Percentiles rank a stretch among this genome's conserved stretches.
These are phyloP conservation scores for Rhodofomes roseus DNA, from an alignment of 1,284 basidiomycete species.

Conservation along the genomic window DNA sequence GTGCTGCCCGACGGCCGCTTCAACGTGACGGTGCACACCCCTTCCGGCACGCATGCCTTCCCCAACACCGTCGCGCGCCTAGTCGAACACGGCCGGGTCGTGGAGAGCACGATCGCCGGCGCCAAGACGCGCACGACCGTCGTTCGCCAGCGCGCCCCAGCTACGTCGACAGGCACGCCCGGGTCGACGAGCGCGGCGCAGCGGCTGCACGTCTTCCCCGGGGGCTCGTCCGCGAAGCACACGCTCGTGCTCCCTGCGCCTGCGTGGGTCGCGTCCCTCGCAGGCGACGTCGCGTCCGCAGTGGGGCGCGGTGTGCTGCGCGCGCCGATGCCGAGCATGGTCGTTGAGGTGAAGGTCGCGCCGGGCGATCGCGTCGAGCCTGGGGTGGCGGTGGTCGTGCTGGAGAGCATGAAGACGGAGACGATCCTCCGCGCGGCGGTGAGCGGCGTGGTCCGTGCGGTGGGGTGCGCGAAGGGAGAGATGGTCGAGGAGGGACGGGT, in stretches of 20 bases:
- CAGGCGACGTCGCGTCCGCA: constrained; percentile 44
- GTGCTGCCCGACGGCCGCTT: constrained; percentile 42
- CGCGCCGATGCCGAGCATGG: constrained; percentile 88
- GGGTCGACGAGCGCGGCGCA: constrained; percentile 53
- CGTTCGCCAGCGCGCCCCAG: constrained; percentile 61
- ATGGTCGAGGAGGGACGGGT: constrained; percentile 85
- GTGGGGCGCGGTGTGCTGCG: constrained; percentile 54
- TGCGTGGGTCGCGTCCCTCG: constrained; percentile 61
- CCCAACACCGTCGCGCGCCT: constrained; percentile 48
- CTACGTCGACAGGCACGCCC: constrained; percentile 44
- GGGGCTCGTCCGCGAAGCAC: constrained; percentile 45
- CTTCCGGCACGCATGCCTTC: constrained; percentile 38
- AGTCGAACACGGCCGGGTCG: constrained; percentile 35
- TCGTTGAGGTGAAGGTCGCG: constrained; percentile 81
- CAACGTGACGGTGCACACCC: constrained; percentile 48
- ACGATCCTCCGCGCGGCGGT: constrained; percentile 75
- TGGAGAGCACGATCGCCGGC: constrained; percentile 48
- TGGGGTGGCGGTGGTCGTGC: constrained; percentile 77
- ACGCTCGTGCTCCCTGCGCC: constrained; percentile 26
- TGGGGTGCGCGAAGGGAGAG: constrained; percentile 78
- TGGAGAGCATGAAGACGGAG: constrained; percentile 98
- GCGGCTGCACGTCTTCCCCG: constrained; percentile 66
- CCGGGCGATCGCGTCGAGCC: constrained; percentile 76
- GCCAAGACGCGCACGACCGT: constrained; percentile 55
- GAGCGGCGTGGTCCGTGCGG: constrained; percentile 63